phyloP scores from a whole-genome alignment of 495 filamentous ascomycete species.

The Opeltia flavorubescens region DNA sequence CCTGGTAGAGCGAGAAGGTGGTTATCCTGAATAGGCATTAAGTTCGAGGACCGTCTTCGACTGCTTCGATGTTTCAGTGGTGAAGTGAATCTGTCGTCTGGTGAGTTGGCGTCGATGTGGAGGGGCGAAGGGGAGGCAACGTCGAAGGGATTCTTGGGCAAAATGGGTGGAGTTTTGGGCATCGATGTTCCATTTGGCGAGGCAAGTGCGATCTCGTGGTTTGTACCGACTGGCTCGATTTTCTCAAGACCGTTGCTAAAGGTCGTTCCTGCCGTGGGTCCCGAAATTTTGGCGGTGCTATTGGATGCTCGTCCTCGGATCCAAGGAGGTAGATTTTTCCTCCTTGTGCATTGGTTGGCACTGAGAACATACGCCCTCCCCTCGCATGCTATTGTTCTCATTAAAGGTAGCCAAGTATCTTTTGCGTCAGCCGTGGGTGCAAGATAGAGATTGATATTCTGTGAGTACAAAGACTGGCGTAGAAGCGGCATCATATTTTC shows the following conservation, averaged over 20 bases:
- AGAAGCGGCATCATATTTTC: constrained; percentile 95
- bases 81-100: constrained; percentile 1
- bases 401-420: constrained; percentile 69
- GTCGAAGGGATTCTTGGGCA: not conserved
- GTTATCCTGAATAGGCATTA: constrained; percentile 1
- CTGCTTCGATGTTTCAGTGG: not conserved
- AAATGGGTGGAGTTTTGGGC: not conserved
- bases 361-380: constrained; percentile 77
- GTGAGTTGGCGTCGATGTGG: constrained; percentile 3
- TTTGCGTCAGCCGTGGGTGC: constrained; percentile 82
- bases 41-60: not conserved
- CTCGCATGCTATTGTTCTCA: constrained; percentile 70
- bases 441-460: constrained; percentile 87
- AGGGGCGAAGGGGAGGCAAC: constrained; percentile 2
- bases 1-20: constrained; percentile 9
- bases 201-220: constrained; percentile 7
- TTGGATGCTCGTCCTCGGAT: constrained; percentile 17
- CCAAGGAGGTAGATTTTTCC: constrained; percentile 43
- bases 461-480: constrained; percentile 63
- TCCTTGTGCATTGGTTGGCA: constrained; percentile 66
- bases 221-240: not conserved
- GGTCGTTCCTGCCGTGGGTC: no score
- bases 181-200: constrained; percentile 11
- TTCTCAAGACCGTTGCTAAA: constrained; percentile 1
- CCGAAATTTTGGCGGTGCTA: not conserved